Evolutionary conservation across 1,139 yeast species (phyloP).

Genomic region (Pichia norvegensis): DNA sequence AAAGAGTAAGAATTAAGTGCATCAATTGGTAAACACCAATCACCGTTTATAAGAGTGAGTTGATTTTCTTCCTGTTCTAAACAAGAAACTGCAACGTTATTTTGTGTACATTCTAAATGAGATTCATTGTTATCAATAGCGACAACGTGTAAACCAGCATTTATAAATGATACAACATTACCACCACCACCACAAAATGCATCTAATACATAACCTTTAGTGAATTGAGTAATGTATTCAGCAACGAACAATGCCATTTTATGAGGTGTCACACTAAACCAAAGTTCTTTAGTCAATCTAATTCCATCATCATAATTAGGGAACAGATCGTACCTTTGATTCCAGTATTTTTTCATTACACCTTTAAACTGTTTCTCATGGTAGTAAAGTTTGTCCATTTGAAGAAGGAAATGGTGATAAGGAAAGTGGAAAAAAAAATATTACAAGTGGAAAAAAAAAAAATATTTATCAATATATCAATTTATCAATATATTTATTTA

Average conservation of each 20-base stretch:
- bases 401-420: neutral
- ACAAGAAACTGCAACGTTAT: slow-evolving; percentile 41
- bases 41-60: neutral
- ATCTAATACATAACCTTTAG: slow-evolving; percentile 38
- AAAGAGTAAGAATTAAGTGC: slow-evolving; percentile 29
- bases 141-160: slow-evolving; percentile 40
- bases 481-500: too few relatives aligned
- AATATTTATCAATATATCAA: neutral
- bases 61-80: neutral
- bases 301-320: slow-evolving; percentile 62
- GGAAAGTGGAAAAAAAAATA: neutral
- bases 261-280: slow-evolving; percentile 94
- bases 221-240: slow-evolving; percentile 39
- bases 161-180: slow-evolving; percentile 79
- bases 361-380: slow-evolving; percentile 13
- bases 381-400: slow-evolving; percentile 5
- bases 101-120: slow-evolving; percentile 58
- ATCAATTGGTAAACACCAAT: slow-evolving; percentile 1
- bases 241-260: slow-evolving; percentile 58
- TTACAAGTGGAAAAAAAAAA: too few relatives aligned
- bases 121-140: slow-evolving; percentile 60
- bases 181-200: slow-evolving; percentile 97
- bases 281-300: slow-evolving; percentile 65
- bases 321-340: slow-evolving; percentile 51
- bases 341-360: slow-evolving; percentile 48